Evolutionary conservation across 805 yeast species (phyloP), one percentile per base, ranked within the genome.

Genomic region (Candida nonsorbophila): DNA sequence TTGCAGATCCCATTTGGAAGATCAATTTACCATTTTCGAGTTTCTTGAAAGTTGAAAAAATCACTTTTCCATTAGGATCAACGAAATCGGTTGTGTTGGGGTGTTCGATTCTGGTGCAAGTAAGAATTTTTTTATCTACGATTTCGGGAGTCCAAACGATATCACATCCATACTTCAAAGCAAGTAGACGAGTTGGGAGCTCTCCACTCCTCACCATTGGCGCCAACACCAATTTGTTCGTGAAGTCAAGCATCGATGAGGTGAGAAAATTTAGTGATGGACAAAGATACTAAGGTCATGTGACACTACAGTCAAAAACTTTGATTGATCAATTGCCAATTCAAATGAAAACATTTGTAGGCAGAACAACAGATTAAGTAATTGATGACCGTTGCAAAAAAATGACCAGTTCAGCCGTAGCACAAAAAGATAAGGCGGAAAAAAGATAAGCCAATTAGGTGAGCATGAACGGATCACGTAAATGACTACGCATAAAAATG

Each of bases 151-250:
- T 37, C 98, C 98, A 92, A 4, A 92, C 97, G 26, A 90, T 62
- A 54, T 92, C 97, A 0, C 96, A 95, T 3, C 96, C 97, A 51
- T 84, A 69, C 40, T 72, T 73, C 14, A 92, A 65, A 0, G 96
- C 79, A 40, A 88, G 51, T 6, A 90, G 66, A 32, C 98, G 67
- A 6, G 87, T 79, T 5, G 98, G 97, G 4, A 92, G 72, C 58
- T 92, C 98, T 8, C 97, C 95, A 22, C 90, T 83, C 20, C 98
- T 68, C 28, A 90, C 96, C 98, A 90, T 90, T 0, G 98, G 98
- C 1, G 97, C 97, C 22, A 90, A 69, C 13, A 81, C 94, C 31
- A 87, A 56, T 46, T 84, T 84, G 1, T 94, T 90, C 12, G 73
- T 69, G 56, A 77, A 88, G 19, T 72, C 75, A 4, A 36, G 24